A percentile compares a stretch with the other conserved stretches of the same genome.
Evolutionary conservation across 108 stramenopile genomes (phyloP).

Genomic region (Cyclotella cryptica): DNA sequence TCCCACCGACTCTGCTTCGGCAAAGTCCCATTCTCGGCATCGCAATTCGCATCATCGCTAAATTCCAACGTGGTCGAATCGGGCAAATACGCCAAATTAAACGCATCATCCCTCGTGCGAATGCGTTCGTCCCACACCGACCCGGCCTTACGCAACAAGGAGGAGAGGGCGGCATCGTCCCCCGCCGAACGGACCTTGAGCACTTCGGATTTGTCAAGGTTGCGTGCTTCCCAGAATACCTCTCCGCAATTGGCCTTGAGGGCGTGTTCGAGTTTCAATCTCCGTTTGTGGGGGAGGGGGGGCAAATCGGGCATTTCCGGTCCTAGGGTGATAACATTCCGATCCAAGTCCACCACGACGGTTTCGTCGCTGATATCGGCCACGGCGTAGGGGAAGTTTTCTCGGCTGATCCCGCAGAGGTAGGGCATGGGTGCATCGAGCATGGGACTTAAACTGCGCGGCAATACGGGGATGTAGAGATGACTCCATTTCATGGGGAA

Average conservation of each 20-base stretch:
- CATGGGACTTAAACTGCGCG: slow-evolving; percentile 78
- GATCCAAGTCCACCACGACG: slow-evolving; percentile 89
- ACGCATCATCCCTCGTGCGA: slow-evolving; percentile 71
- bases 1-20: slow-evolving; percentile 76
- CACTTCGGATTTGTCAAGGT: slow-evolving; percentile 54
- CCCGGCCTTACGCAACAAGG: slow-evolving; percentile 29
- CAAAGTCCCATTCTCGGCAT: slow-evolving; percentile 14
- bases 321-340: slow-evolving; percentile 71
- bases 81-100: slow-evolving; percentile 76
- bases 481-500: slow-evolving; percentile 97
- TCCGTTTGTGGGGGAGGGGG: slow-evolving; percentile 67
- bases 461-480: slow-evolving; percentile 86
- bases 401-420: slow-evolving; percentile 81
- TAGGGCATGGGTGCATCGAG: slow-evolving; percentile 91
- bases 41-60: slow-evolving; percentile 37
- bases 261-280: slow-evolving; percentile 64
- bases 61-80: slow-evolving; percentile 43
- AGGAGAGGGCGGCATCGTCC: slow-evolving; percentile 17
- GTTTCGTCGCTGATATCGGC: slow-evolving; percentile 76
- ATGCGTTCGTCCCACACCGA: slow-evolving; percentile 73
- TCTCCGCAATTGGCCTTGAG: slow-evolving; percentile 74
- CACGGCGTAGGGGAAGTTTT: slow-evolving; percentile 74
- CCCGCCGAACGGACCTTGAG: slow-evolving; percentile 31
- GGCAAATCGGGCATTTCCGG: slow-evolving; percentile 58
- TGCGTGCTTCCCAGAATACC: slow-evolving; percentile 75